Base-by-base conservation (phyloP, 768 basidiomycete species). In the Phanerodontia chrysosporium region DNA sequence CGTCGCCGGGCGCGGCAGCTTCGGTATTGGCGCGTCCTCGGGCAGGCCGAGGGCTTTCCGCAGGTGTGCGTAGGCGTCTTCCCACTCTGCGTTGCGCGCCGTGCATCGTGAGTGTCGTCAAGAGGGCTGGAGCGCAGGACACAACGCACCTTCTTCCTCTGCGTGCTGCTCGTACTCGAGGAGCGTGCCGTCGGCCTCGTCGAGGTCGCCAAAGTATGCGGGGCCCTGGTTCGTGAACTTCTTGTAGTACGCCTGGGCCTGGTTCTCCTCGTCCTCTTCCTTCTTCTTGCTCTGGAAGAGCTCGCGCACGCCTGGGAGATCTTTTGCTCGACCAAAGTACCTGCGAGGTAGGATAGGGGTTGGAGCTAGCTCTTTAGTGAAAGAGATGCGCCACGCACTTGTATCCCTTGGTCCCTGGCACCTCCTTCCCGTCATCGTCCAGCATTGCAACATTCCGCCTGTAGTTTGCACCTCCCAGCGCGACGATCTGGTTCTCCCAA, bases 401-500 rank as follows among this genome's bases (percentile, higher is more conserved):
- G 83, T 98, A 98, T 60, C 96, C 96, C 66, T 96, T 89, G 9
- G 95, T 97, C 2, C 95, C 95, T 0, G 95, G 95, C 0, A 98
- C 95, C 72, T 98, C 95, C 72, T 90, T 90, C 12, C 96, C 95
- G 66, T 96, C 95, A 59, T 93, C 93, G 69, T 96, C 93, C 65
- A 93, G 67, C 91, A 95, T 95, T 51, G 92, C 87, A 13, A 95
- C 90, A 69, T 94, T 97, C 53, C 96, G 79, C 66, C 92, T 80
- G 71, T 98, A 98, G 70, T 98, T 99, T 22, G 95, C 96, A 62
- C 96, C 96, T 48, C 95, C 95, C 1, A 98, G 77, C 6, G 87
- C 87, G n/a, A 98, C 89, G 52, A 98, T 97, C 71, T 97, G 95
- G 65, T 95, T 95, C 76, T 98, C 96, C 92, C 94, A 98, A 73